A percentile compares a stretch with the other conserved stretches of the same genome.
Evolutionary conservation across 345 rosid species (phyloP).

Genomic region (Hevea brasiliensis): DNA sequence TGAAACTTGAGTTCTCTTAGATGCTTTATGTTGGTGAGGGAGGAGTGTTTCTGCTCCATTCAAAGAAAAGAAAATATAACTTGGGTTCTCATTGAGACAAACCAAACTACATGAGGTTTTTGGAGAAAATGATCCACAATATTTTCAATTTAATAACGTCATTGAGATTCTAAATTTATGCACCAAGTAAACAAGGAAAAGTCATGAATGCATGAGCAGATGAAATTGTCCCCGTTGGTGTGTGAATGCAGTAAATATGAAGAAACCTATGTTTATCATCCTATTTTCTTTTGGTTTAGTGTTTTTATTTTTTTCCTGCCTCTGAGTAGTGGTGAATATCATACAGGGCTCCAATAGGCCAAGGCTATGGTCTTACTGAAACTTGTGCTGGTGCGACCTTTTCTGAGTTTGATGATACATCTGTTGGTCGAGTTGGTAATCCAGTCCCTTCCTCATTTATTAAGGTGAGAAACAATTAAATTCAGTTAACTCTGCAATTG

Average conservation of each 20-base stretch:
- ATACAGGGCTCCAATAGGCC: slow-evolving; percentile 93
- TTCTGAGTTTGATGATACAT: slow-evolving; percentile 91
- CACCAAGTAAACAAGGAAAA: neutral
- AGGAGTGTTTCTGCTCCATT: neutral
- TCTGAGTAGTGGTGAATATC: slow-evolving; percentile 11
- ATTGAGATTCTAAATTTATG: neutral
- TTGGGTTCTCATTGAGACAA: too few species aligned
- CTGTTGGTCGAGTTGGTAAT: slow-evolving; percentile 97
- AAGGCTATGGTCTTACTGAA: slow-evolving; percentile 98
- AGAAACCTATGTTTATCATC: neutral
- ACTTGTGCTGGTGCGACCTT: slow-evolving; percentile 98
- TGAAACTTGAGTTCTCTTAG: too few species aligned
- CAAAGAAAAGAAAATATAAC: neutral
- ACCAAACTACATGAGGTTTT: too few species aligned
- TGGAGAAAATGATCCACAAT: too few species aligned
- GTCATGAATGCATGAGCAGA: neutral
- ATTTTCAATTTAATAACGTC: too few species aligned
- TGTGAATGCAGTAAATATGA: neutral
- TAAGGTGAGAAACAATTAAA: slow-evolving; percentile 53
- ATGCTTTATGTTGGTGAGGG: neutral
- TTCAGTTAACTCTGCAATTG: slow-evolving; percentile 3
- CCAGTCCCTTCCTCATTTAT: slow-evolving; percentile 92
- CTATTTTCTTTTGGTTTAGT: neutral
- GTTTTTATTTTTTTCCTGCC: neutral
- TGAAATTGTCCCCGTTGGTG: neutral